Conservation (phyloP, 164 flowering plant species). For the Vitis cinerea region DNA sequence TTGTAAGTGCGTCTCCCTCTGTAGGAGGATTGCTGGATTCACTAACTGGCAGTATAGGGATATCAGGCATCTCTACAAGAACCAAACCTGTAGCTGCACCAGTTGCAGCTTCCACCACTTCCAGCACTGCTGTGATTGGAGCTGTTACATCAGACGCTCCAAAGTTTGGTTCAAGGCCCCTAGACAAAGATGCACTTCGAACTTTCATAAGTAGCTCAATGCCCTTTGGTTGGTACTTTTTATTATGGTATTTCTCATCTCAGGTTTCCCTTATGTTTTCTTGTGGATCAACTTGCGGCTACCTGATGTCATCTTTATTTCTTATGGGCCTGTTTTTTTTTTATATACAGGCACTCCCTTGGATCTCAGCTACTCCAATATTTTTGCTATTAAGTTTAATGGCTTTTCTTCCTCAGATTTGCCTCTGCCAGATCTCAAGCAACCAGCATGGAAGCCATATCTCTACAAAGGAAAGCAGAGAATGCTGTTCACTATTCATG, state of each 20-base stretch:
- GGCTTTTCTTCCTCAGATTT: slow-evolving; percentile 83
- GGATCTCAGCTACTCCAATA: slow-evolving; percentile 75
- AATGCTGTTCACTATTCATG: slow-evolving; percentile 70
- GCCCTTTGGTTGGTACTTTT: slow-evolving; percentile 97
- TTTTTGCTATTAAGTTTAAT: slow-evolving; percentile 62
- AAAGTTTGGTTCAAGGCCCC: slow-evolving; percentile 58
- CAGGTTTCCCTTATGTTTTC: slow-evolving; percentile 14
- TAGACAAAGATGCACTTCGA: slow-evolving; percentile 84
- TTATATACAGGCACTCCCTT: slow-evolving; percentile 74
- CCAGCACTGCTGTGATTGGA: slow-evolving; percentile 51
- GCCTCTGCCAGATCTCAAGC: slow-evolving; percentile 82
- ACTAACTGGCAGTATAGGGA: slow-evolving; percentile 91
- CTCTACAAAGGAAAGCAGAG: slow-evolving; percentile 90
- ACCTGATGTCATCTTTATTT: background rate
- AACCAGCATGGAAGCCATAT: slow-evolving; percentile 99
- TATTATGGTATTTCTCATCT: slow-evolving; percentile 49
- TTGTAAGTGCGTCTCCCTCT: slow-evolving; percentile 66
- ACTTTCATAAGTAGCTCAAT: slow-evolving; percentile 79
- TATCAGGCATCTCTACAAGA: slow-evolving; percentile 82
- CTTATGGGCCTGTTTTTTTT: slow-evolving; percentile 6
- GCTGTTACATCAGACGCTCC: slow-evolving; percentile 65
- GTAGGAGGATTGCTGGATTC: slow-evolving; percentile 97
- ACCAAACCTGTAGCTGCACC: slow-evolving; percentile 87
- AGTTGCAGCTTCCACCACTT: slow-evolving; percentile 58
- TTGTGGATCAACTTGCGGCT: slow-evolving; percentile 6